A percentile compares a stretch with the other conserved stretches of the same genome.
Evolutionary conservation across 2,329 filamentous ascomycete genomes (phyloP).

Genomic region (Nigrospora osmanthi): DNA sequence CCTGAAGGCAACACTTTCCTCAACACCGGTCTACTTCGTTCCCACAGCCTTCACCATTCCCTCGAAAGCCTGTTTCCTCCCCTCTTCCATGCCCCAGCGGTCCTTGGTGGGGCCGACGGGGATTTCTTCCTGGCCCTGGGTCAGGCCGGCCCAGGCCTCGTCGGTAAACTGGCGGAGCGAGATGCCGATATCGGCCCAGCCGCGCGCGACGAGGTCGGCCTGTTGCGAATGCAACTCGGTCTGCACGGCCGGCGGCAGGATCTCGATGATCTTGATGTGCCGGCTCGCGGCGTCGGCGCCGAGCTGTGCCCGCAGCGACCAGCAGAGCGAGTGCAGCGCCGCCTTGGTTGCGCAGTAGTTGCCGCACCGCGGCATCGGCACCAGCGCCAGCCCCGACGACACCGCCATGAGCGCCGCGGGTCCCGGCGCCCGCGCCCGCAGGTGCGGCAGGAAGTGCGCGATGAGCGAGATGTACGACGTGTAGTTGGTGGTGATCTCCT

Average conservation of each 20-base stretch:
- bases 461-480: conserved; percentile 34
- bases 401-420: conserved; percentile 23
- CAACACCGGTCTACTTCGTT: neutral
- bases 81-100: conserved; percentile 11
- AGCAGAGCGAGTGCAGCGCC: conserved; percentile 38
- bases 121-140: conserved; percentile 29
- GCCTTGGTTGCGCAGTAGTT: conserved; percentile 48
- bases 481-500: conserved; percentile 41
- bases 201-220: conserved; percentile 22
- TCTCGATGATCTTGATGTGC: conserved; percentile 34
- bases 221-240: conserved; percentile 41
- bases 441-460: conserved; percentile 36
- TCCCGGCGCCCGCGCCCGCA: conserved; percentile 15
- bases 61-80: conserved; percentile 2
- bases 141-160: conserved; percentile 34
- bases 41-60: neutral
- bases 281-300: conserved; percentile 12
- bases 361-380: conserved; percentile 35
- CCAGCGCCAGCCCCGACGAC: conserved; percentile 35
- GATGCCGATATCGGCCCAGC: conserved; percentile 26
- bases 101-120: conserved; percentile 12
- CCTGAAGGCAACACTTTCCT: neutral
- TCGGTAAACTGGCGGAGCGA: conserved; percentile 32
- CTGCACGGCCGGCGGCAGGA: conserved; percentile 36
- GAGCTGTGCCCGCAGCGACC: conserved; percentile 36